Conservation (phyloP, 768 basidiomycete species). For the Boletus pseudopeckii region DNA sequence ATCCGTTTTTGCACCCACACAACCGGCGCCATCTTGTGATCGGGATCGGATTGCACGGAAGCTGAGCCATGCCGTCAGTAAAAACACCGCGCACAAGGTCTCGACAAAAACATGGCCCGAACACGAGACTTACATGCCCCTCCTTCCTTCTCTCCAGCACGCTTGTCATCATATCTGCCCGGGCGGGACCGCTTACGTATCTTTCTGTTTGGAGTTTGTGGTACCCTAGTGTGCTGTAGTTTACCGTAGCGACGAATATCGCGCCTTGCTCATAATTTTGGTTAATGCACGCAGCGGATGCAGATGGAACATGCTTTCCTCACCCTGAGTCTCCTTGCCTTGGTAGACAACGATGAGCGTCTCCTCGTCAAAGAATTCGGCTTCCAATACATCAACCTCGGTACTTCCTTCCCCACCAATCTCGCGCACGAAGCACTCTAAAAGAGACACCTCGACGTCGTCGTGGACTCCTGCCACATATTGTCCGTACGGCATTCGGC, state of each 20-base stretch:
- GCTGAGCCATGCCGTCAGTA: slow-evolving; percentile 40
- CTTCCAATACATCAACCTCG: slow-evolving; percentile 56
- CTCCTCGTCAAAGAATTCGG: slow-evolving; percentile 79
- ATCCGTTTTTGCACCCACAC: slow-evolving; percentile 48
- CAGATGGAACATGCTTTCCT: slow-evolving; percentile 28
- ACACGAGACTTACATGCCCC: slow-evolving; percentile 58
- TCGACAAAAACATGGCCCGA: slow-evolving; percentile 29
- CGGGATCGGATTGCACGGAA: slow-evolving; percentile 45
- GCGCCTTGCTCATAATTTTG: slow-evolving; percentile 39
- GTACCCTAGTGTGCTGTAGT: slow-evolving; percentile 61
- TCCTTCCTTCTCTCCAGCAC: slow-evolving; percentile 54
- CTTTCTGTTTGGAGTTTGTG: slow-evolving; percentile 44
- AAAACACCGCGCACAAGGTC: slow-evolving; percentile 28
- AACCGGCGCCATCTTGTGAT: slow-evolving; percentile 58
- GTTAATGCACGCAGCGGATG: slow-evolving; percentile 27
- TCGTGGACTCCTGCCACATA: slow-evolving; percentile 37
- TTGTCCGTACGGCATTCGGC: slow-evolving; percentile 48
- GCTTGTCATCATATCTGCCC: slow-evolving; percentile 64
- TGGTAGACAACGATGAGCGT: slow-evolving; percentile 63
- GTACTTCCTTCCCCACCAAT: slow-evolving; percentile 31
- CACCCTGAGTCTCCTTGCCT: slow-evolving; percentile 46
- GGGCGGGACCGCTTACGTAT: slow-evolving; percentile 52
- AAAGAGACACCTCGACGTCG: slow-evolving; percentile 44
- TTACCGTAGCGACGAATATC: slow-evolving; percentile 60
- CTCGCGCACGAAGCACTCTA: slow-evolving; percentile 44